Conservation (phyloP, 192 early-diverging fungal genomes). For the Backusella luteola region DNA sequence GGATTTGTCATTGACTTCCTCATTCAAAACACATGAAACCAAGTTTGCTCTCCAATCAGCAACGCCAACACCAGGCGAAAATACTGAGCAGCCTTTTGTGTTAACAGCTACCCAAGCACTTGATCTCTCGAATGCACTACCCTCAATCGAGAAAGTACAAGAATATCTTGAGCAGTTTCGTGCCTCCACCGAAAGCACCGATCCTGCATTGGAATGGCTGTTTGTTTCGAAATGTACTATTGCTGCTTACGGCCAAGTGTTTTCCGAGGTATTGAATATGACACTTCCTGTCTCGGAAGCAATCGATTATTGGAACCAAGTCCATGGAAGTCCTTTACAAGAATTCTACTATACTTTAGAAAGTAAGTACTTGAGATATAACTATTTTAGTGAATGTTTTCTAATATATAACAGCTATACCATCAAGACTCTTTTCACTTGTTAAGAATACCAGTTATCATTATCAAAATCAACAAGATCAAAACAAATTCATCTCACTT, state of each 20-base stretch:
- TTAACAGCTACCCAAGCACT: conserved; percentile 6
- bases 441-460: conserved; percentile 6
- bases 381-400: conserved; percentile 9
- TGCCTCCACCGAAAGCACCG: background rate
- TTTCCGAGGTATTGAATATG: conserved; percentile 54
- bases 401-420: conserved; percentile 1
- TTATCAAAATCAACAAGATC: background rate
- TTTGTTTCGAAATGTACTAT: conserved; percentile 52
- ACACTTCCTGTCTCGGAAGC: conserved; percentile 60
- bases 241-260: conserved; percentile 55
- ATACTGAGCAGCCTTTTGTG: background rate
- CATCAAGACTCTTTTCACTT: conserved; percentile 7
- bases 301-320: conserved; percentile 66
- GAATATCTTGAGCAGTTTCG: conserved; percentile 1
- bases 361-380: conserved; percentile 31
- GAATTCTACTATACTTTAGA: conserved; percentile 44
- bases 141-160: conserved; percentile 4
- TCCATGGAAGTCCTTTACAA: conserved; percentile 43
- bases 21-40: background rate
- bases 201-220: conserved; percentile 39
- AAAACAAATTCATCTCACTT: background rate
- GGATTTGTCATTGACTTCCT: background rate
- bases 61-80: background rate
- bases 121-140: background rate
- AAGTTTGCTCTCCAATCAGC: background rate